Evolutionary conservation across 805 yeast genomes (phyloP).

Genomic region (Cyberlindnera misumaiensis): DNA sequence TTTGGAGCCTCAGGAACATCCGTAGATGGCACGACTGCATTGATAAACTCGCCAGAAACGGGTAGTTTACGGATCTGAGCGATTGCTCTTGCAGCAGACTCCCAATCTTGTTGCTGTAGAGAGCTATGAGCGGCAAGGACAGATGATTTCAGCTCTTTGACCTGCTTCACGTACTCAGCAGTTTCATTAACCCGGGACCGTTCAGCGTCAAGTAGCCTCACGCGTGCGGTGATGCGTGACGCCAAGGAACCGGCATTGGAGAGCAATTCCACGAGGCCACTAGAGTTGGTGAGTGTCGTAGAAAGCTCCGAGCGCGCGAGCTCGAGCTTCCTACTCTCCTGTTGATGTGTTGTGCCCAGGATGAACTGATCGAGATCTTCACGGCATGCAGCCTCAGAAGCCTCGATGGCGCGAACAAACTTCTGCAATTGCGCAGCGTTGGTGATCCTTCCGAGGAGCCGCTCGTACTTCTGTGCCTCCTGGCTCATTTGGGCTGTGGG

Average conservation of each 20-base stretch:
- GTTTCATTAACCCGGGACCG: slow-evolving; percentile 57
- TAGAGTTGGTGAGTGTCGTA: slow-evolving; percentile 49
- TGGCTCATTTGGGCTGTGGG: not conserved
- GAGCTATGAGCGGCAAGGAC: slow-evolving; percentile 63
- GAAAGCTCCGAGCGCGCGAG: slow-evolving; percentile 58
- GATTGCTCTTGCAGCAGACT: slow-evolving; percentile 69
- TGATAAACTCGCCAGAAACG: slow-evolving; percentile 63
- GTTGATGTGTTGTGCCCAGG: slow-evolving; percentile 20
- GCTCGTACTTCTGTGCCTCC: slow-evolving; percentile 14
- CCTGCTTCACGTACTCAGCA: slow-evolving; percentile 55
- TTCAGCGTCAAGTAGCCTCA: slow-evolving; percentile 65
- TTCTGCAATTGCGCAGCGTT: slow-evolving; percentile 19
- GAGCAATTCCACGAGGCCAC: slow-evolving; percentile 46
- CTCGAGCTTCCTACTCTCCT: slow-evolving; percentile 41
- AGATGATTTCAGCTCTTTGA: slow-evolving; percentile 58
- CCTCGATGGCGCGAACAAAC: slow-evolving; percentile 20
- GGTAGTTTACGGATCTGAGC: slow-evolving; percentile 49
- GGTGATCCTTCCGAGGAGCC: slow-evolving; percentile 18
- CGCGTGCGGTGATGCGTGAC: slow-evolving; percentile 57
- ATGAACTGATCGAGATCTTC: slow-evolving; percentile 21
- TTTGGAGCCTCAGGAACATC: slow-evolving; percentile 79
- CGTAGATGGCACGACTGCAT: slow-evolving; percentile 75
- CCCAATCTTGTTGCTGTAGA: slow-evolving; percentile 63
- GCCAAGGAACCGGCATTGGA: slow-evolving; percentile 62
- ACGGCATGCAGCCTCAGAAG: slow-evolving; percentile 16